These are phyloP conservation scores for Aspergillus uvarum DNA, from an alignment of 2,329 filamentous ascomycete species.

Conservation along the genomic window DNA sequence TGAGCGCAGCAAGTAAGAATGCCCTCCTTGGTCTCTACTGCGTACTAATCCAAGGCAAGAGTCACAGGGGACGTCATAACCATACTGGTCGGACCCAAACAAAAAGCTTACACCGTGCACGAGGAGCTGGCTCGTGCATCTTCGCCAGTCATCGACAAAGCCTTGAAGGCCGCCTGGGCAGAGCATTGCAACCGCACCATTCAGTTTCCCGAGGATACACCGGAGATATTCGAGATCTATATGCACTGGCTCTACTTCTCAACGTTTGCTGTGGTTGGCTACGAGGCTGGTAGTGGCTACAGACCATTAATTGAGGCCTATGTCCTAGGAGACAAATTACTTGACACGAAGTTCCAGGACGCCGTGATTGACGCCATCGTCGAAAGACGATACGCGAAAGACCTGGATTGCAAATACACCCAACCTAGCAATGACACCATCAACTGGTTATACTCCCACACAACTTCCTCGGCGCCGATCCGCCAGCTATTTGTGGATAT, in stretches of 20 bases:
- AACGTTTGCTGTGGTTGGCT: too few species aligned
- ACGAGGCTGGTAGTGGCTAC: too few species aligned
- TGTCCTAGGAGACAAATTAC: constrained; percentile 1
- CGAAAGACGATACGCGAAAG: too few species aligned
- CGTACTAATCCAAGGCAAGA: not conserved
- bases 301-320: not conserved
- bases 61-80: constrained; percentile 42
- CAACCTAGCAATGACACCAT: too few species aligned
- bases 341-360: not conserved
- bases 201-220: constrained; percentile 17
- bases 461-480: not conserved
- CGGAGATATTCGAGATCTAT: constrained; percentile 14
- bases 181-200: constrained; percentile 13
- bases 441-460: not conserved
- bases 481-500: constrained; percentile 3
- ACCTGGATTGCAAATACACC: too few species aligned
- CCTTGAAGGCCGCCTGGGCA: constrained; percentile 9
- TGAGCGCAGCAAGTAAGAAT: not conserved
- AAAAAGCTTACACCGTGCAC: constrained; percentile 15
- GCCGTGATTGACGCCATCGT: not conserved
- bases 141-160: constrained; percentile 13
- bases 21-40: not conserved
- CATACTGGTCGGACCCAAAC: constrained; percentile 2
- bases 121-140: constrained; percentile 5
- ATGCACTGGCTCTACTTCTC: constrained; percentile 16